Percentiles rank a stretch among this genome's conserved stretches.
phyloP scores from a whole-genome alignment of 495 filamentous ascomycete genomes.

The Neurospora africana region DNA sequence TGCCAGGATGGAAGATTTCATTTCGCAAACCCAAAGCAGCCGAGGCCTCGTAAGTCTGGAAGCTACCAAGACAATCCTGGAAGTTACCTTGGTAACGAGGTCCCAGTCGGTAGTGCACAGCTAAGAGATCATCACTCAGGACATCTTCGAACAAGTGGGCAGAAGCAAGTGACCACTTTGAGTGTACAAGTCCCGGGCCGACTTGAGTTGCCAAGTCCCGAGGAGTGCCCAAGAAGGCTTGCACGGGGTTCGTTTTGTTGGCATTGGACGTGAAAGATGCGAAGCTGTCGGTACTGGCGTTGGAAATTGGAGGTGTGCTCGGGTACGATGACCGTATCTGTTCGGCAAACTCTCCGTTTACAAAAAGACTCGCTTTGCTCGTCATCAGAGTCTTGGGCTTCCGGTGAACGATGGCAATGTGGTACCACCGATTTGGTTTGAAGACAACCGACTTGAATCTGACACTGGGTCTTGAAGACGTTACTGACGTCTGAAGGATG shows the following conservation, averaged over 20 bases:
- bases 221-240: conserved; percentile 89
- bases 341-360: conserved; percentile 89
- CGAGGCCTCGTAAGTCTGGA: conserved; percentile 95
- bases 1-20: conserved; percentile 82
- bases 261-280: conserved; percentile 46
- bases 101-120: conserved; percentile 82
- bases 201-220: conserved; percentile 76
- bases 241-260: conserved; percentile 54
- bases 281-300: conserved; percentile 49
- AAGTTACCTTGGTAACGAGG: conserved; percentile 90
- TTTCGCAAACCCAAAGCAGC: conserved; percentile 83
- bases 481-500: conserved; percentile 92
- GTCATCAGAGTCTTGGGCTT: conserved; percentile 62
- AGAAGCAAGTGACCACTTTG: conserved; percentile 79
- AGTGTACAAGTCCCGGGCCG: conserved; percentile 62
- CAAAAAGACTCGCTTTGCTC: conserved; percentile 78
- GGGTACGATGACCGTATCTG: conserved; percentile 86
- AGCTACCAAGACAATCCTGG: conserved; percentile 89
- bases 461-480: conserved; percentile 74
- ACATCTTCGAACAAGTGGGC: conserved; percentile 82
- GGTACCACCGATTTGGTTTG: conserved; percentile 72
- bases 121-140: conserved; percentile 82
- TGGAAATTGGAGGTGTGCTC: conserved; percentile 49
- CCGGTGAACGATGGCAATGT: conserved; percentile 76
- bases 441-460: conserved; percentile 80